phyloP scores from a whole-genome alignment of 164 flowering plant species.

The Saururus chinensis region DNA sequence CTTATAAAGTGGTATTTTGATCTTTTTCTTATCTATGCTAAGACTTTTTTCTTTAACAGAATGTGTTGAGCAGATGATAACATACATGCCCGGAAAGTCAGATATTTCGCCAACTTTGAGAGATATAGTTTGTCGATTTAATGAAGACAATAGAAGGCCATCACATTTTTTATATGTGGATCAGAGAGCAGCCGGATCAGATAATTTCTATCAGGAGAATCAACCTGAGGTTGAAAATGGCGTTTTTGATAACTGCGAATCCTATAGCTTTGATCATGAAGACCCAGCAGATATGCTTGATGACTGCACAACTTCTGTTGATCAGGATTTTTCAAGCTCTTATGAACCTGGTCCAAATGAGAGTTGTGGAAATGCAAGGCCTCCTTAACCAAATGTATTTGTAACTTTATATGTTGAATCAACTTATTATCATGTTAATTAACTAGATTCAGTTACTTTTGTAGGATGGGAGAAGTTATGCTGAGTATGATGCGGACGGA shows the following conservation, averaged over 20 bases:
- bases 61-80: conserved; percentile 57
- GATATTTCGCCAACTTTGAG: conserved; percentile 80
- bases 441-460: conserved; percentile 6
- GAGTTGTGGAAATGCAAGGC: not conserved
- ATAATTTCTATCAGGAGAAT: conserved; percentile 10
- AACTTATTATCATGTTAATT: not conserved
- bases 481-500: conserved; percentile 38
- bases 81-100: conserved; percentile 30
- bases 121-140: conserved; percentile 49
- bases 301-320: conserved; percentile 25
- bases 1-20: not conserved
- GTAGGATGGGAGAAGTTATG: conserved; percentile 44
- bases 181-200: conserved; percentile 20
- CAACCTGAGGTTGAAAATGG: conserved; percentile 19
- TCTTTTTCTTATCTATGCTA: not conserved
- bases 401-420: not conserved
- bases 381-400: conserved; percentile 12
- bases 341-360: conserved; percentile 21
- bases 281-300: conserved; percentile 41
- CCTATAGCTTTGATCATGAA: conserved; percentile 43
- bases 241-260: conserved; percentile 28
- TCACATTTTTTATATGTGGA: conserved; percentile 22
- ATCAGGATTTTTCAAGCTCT: conserved; percentile 29
- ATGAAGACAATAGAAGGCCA: conserved; percentile 57
- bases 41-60: conserved; percentile 29